Evolutionary conservation across 805 yeast species (phyloP), one percentile per base, ranked within the genome.

Genomic region (Clavispora asparagi): DNA sequence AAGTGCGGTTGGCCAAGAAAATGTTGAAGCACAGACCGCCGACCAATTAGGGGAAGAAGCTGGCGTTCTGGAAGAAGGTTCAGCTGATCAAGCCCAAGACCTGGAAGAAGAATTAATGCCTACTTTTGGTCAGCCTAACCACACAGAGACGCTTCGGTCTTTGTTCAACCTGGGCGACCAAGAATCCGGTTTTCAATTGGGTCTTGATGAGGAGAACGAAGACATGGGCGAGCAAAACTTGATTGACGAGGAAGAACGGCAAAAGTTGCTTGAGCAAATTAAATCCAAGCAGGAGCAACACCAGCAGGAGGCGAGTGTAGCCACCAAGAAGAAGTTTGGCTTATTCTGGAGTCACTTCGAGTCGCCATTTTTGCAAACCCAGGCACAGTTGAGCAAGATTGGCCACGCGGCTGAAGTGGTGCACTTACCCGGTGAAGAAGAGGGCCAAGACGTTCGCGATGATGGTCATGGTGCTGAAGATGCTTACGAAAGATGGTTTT

Each of bases 361-460:
- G 16, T 91, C 97, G 0, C 97, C 97, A 0, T 92, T 88, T 66
- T 70, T 92, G 52, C 79, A 78, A 42, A 83, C 97, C 0, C 98
- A 91, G 65, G 75, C 96, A 0, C 96, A 87, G 61, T 62, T 89
- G 41, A 78, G 77, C 48, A 84, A 81, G 56, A 54, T 85, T 31
- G 71, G 77, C 7, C 57, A 62, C n/a, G 49, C 48, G 2, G 57
- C 54, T 13, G 65, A 61, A 32, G 67, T 60, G 8, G 49, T 64
- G 16, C 55, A 50, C 28, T 60, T 71, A 39, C 76, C 76, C 1
- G 75, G 74, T 3, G 73, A 67, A 44, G 61, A 57, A 10, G 54
- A 45, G 1, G 44, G 37, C 4, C 58, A 60, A 12, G 63, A 72
- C 29, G 56, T 61, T 10, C 57, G 58, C 4, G 49, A 42, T 4